These are phyloP conservation scores for Globisporangium iwayamae DNA, from an alignment of 352 stramenopile genomes.

Conservation along the genomic window DNA sequence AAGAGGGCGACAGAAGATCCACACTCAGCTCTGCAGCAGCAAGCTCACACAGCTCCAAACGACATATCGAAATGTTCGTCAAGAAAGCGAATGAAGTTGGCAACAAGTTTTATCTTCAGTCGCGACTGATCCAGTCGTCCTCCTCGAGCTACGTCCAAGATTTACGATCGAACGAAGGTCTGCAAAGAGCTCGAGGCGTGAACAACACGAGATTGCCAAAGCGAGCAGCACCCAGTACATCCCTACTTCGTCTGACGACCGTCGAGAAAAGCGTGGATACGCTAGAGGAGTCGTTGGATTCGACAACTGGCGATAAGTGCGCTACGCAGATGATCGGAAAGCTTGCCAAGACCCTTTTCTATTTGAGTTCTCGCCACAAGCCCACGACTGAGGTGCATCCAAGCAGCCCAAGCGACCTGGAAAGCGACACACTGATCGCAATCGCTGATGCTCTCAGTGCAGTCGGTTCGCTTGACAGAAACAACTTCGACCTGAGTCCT, in stretches of 20 bases:
- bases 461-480: conserved; percentile 53
- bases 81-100: conserved; percentile 38
- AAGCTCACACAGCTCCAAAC: conserved; percentile 16
- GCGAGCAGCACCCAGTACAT: conserved; percentile 3
- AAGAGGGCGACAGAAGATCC: not conserved
- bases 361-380: conserved; percentile 30
- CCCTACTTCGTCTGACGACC: conserved; percentile 12
- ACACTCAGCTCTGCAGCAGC: not conserved
- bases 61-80: conserved; percentile 65
- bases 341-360: conserved; percentile 52
- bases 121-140: conserved; percentile 9
- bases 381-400: not conserved
- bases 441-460: conserved; percentile 67
- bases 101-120: conserved; percentile 52
- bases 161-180: not conserved
- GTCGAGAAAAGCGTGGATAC: conserved; percentile 18
- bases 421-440: conserved; percentile 17
- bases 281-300: conserved; percentile 12
- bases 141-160: not conserved
- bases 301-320: not conserved
- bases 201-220: not conserved
- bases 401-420: not conserved
- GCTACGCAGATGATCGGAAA: conserved; percentile 24
- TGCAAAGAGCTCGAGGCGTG: not conserved
- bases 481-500: conserved; percentile 60